phyloP scores from a whole-genome alignment of 805 yeast species.

The Brettanomyces sp. region DNA sequence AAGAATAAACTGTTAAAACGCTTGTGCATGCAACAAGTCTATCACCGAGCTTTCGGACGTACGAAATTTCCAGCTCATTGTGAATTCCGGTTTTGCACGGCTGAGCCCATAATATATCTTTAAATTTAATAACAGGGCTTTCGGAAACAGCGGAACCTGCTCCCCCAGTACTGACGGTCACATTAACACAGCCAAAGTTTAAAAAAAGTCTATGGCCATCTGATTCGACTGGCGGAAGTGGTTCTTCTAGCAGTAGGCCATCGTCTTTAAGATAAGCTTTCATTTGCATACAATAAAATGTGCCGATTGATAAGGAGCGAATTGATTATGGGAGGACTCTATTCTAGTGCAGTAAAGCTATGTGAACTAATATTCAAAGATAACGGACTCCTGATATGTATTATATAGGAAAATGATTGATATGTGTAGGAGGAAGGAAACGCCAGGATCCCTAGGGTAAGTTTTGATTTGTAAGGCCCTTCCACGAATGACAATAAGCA shows the following conservation, averaged over 20 bases:
- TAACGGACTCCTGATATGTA: no score
- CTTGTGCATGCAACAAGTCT: conserved; percentile 7
- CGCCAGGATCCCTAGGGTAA: no score
- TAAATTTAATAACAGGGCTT: conserved; percentile 13
- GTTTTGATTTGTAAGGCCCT: no score
- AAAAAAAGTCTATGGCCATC: neutral
- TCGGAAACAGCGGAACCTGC: neutral
- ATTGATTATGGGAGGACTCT: no score
- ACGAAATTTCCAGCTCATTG: conserved; percentile 17
- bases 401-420: no score
- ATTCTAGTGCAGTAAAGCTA: no score
- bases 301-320: no score
- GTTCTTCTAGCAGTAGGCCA: neutral
- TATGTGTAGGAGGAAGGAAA: no score
- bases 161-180: no score
- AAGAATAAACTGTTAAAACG: conserved; percentile 4
- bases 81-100: conserved; percentile 5
- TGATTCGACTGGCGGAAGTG: neutral
- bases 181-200: neutral
- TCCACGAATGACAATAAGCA: no score
- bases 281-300: neutral
- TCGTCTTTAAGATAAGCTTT: neutral
- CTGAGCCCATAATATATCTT: conserved; percentile 20
- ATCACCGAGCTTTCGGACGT: conserved; percentile 7
- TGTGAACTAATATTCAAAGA: no score